These are phyloP conservation scores for Carex arenaria DNA, from an alignment of 202 grass and related monocot genomes.

Conservation along the genomic window DNA sequence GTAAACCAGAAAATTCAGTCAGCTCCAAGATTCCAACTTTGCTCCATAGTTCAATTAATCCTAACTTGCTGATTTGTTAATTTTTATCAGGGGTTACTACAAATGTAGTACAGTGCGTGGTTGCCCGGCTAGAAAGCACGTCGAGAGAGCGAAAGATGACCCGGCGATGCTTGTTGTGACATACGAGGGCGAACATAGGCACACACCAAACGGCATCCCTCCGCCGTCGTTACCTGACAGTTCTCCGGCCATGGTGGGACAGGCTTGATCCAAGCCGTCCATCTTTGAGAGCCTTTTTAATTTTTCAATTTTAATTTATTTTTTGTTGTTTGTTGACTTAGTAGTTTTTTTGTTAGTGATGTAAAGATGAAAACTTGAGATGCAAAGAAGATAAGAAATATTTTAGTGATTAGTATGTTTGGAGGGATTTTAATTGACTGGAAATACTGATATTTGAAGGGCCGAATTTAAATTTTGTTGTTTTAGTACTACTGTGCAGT, in stretches of 20 bases:
- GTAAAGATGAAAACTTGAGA: slow-evolving; percentile 28
- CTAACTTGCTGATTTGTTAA: neutral
- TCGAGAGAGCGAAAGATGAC: slow-evolving; percentile 89
- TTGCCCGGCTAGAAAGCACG: slow-evolving; percentile 89
- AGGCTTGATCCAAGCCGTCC: neutral
- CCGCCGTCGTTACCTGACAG: neutral
- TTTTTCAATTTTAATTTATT: slow-evolving; percentile 17
- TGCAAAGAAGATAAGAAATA: slow-evolving; percentile 24
- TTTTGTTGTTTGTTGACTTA: slow-evolving; percentile 17
- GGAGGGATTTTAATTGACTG: neutral
- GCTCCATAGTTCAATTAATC: neutral
- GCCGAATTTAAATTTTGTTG: neutral
- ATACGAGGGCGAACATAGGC: slow-evolving; percentile 85
- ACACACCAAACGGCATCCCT: slow-evolving; percentile 32
- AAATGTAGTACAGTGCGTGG: slow-evolving; percentile 87
- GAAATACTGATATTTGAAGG: neutral
- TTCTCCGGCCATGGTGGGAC: slow-evolving; percentile 10
- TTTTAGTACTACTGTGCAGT: neutral
- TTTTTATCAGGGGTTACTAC: slow-evolving; percentile 70
- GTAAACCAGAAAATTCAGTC: neutral
- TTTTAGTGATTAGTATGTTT: neutral
- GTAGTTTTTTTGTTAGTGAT: slow-evolving; percentile 27
- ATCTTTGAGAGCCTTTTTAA: neutral
- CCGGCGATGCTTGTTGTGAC: slow-evolving; percentile 89
- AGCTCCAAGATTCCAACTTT: neutral